Base-by-base conservation (phyloP, 1,139 yeast genomes). In the Pichia kudriavzevii region DNA sequence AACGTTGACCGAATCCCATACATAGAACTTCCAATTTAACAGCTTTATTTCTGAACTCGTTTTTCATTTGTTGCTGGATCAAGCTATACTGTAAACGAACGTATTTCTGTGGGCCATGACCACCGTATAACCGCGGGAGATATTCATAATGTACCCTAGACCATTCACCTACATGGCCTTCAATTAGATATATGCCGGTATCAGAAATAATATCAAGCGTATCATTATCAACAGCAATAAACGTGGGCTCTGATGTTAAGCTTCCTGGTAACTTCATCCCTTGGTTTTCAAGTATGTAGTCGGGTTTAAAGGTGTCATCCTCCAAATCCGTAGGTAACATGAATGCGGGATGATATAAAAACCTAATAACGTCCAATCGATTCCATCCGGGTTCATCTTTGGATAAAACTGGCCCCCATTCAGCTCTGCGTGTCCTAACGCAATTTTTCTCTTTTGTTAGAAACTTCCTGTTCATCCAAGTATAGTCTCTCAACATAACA, bases 301-400 rank as follows among this genome's bases (percentile, higher is more conserved):
- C 19, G 1, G 59, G 55, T 36, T 43, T 48, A 33, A 56, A 53
- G 1, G 15, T 25, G 3, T 13, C 44, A 38, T 60, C 63, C 13
- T 40, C 26, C 18, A 47, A 60, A 53, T 91, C 97, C 9, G 64
- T 55, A 0, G 94, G 93, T 20, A 82, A 55, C 3, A 79, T 59
- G 56, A 88, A 88, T 1, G 84, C 72, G 5, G 82, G 94, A 56
- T 91, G 97, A 52, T 72, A 74, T 31, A 85, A 60, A 55, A 81
- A 91, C 49, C 95, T 66, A 34, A 84, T 52, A 31, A 82, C 57
- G 55, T 91, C 98, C 38, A 84, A 61, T 41, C 83, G 69, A 55
- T 88, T 79, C 97, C 97, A 91, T 22, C 76, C 78, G 51, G 95
- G 88, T 42, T 73, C 80, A 25, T 87, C 93, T 39, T 68, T 65